Evolutionary conservation across 768 basidiomycete species (phyloP).

Genomic region (Lentinula boryana): DNA sequence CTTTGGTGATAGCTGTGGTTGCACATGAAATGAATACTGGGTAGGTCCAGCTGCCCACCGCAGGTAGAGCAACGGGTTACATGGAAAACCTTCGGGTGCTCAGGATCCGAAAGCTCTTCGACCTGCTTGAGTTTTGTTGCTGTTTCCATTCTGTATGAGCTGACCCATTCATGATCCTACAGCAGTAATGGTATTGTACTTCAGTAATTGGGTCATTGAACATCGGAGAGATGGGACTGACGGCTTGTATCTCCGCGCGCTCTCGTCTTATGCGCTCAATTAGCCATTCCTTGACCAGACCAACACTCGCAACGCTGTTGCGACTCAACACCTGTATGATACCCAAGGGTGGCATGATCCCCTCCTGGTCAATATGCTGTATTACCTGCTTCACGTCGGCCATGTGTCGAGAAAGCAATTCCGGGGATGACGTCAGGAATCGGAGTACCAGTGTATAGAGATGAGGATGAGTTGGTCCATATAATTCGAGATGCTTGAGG

Average conservation of each 20-base stretch:
- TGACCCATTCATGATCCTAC: constrained; percentile 81
- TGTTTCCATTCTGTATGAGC: constrained; percentile 88
- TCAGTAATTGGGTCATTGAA: not conserved
- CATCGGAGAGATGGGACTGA: constrained; percentile 29
- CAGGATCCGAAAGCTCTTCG: constrained; percentile 69
- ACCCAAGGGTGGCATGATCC: constrained; percentile 83
- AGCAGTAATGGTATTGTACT: not conserved
- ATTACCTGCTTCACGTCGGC: constrained; percentile 67
- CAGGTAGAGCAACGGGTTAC: constrained; percentile 91
- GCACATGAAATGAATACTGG: constrained; percentile 97
- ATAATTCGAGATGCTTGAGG: constrained; percentile 63
- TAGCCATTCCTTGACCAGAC: constrained; percentile 89
- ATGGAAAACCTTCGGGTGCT: constrained; percentile 85
- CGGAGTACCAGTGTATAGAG: constrained; percentile 86
- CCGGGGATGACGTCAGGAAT: constrained; percentile 81
- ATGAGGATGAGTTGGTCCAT: constrained; percentile 64
- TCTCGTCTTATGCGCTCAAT: constrained; percentile 71
- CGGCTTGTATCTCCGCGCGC: constrained; percentile 72
- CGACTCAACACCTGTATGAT: constrained; percentile 85
- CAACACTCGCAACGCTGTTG: constrained; percentile 88
- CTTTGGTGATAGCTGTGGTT: constrained; percentile 95
- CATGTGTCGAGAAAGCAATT: constrained; percentile 64
- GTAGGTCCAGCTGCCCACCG: constrained; percentile 84
- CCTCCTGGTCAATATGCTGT: constrained; percentile 71
- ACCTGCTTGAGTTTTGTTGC: constrained; percentile 75